Conservation (phyloP, 768 basidiomycete species). For the Lentinula sp. region DNA sequence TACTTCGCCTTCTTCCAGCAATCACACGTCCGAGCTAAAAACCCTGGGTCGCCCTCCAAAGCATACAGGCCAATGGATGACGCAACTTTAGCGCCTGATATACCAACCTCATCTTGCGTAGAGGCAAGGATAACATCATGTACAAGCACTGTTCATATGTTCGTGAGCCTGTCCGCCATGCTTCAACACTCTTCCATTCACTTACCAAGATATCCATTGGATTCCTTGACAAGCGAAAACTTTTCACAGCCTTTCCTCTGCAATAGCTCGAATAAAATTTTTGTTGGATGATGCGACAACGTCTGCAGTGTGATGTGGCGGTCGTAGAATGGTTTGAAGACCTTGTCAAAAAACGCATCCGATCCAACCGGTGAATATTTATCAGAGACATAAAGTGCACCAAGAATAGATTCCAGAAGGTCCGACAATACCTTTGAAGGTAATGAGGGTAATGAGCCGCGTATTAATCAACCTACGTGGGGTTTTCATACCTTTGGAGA, state of each 20-base stretch:
- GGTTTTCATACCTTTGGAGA: slow-evolving; percentile 59
- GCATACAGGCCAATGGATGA: slow-evolving; percentile 65
- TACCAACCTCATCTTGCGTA: slow-evolving; percentile 43
- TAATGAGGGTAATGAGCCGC: not conserved
- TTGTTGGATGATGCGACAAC: slow-evolving; percentile 72
- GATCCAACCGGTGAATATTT: slow-evolving; percentile 56
- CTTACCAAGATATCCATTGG: slow-evolving; percentile 49
- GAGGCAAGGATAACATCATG: slow-evolving; percentile 62
- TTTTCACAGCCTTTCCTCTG: slow-evolving; percentile 67
- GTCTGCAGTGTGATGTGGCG: slow-evolving; percentile 68
- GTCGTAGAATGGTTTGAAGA: slow-evolving; percentile 76
- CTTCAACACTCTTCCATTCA: not conserved
- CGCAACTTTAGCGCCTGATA: slow-evolving; percentile 53
- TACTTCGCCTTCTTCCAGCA: slow-evolving; percentile 36
- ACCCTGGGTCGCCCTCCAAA: slow-evolving; percentile 56
- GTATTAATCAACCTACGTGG: too few relatives aligned
- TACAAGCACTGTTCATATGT: slow-evolving; percentile 46
- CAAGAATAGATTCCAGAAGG: slow-evolving; percentile 74
- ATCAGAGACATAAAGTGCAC: slow-evolving; percentile 76
- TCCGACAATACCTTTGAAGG: slow-evolving; percentile 62
- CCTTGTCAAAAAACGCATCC: slow-evolving; percentile 58
- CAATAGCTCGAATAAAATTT: slow-evolving; percentile 65
- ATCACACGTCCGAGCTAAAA: slow-evolving; percentile 61
- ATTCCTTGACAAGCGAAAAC: slow-evolving; percentile 55
- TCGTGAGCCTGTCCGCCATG: slow-evolving; percentile 5